Conservation (phyloP, 331 rosid species). For the Malus hybrid region DNA sequence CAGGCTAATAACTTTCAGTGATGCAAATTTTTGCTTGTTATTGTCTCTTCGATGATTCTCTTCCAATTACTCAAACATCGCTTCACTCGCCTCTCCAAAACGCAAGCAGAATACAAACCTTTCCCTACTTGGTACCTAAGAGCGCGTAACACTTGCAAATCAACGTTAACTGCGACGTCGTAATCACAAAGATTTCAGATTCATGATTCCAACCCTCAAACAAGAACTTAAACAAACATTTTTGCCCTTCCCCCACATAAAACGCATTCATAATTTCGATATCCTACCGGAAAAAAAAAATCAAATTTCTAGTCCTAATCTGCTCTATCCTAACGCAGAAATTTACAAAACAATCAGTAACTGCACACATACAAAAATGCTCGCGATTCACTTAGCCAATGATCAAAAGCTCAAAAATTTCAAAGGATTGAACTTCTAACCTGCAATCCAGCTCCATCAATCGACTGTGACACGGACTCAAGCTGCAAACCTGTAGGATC, state of each 20-base stretch:
- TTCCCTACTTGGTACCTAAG: neutral
- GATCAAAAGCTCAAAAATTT: neutral
- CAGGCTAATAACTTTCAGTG: neutral
- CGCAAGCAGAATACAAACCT: neutral
- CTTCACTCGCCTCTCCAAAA: neutral
- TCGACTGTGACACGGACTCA: conserved; percentile 21
- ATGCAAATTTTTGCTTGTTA: neutral
- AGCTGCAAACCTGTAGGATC: conserved; percentile 40
- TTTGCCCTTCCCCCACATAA: neutral
- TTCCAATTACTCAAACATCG: neutral
- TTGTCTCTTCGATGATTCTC: neutral
- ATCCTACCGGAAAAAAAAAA: neutral
- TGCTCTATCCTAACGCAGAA: neutral
- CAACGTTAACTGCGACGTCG: neutral
- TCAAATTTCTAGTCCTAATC: no score
- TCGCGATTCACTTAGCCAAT: neutral
- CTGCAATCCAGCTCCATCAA: conserved; percentile 40
- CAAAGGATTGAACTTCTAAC: conserved; percentile 39
- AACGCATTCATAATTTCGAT: neutral
- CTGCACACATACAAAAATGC: neutral
- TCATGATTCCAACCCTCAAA: neutral
- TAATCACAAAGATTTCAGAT: neutral
- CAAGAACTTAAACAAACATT: neutral
- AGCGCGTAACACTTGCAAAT: neutral
- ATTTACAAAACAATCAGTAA: neutral